These are phyloP conservation scores for Aspergillaceae sp. DNA, from an alignment of 2,329 filamentous ascomycete species.

Conservation along the genomic window DNA sequence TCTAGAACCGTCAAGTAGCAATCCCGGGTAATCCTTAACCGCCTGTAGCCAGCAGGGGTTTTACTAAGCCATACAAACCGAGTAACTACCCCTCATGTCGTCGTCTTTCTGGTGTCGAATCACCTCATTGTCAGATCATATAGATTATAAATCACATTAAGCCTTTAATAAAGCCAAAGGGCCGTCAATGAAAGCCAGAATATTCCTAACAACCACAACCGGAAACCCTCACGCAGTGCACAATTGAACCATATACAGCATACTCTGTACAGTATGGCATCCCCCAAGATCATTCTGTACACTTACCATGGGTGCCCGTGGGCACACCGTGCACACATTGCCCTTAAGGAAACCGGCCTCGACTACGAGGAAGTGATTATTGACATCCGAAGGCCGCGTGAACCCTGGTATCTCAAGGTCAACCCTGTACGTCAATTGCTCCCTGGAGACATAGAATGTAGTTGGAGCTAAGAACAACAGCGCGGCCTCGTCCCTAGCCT, in stretches of 20 bases:
- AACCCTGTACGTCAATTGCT: slow-evolving; percentile 49
- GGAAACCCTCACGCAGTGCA: not conserved
- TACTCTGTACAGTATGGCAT: slow-evolving; percentile 14
- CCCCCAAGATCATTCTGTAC: slow-evolving; percentile 56
- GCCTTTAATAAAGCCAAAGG: too few relatives aligned
- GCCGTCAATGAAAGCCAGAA: not conserved
- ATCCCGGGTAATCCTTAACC: slow-evolving; percentile 6
- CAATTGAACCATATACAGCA: slow-evolving; percentile 1
- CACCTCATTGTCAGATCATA: not conserved
- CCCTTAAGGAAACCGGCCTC: slow-evolving; percentile 56
- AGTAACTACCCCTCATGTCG: slow-evolving; percentile 6
- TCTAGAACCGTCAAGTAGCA: not conserved
- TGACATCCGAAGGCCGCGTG: slow-evolving; percentile 59
- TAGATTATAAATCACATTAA: not conserved
- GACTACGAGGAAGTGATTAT: slow-evolving; percentile 64
- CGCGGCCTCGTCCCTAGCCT: slow-evolving; percentile 68
- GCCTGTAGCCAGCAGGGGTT: slow-evolving; percentile 5
- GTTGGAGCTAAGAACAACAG: slow-evolving; percentile 14
- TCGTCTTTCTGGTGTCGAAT: not conserved
- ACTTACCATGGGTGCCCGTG: slow-evolving; percentile 63
- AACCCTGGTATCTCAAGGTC: slow-evolving; percentile 64
- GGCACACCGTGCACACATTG: slow-evolving; percentile 68
- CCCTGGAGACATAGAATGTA: not conserved
- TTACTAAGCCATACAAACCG: slow-evolving; percentile 14
- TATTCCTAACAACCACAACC: slow-evolving; percentile 2